Conservation (phyloP, 768 basidiomycete species). For the Lactarius sanguifluus region DNA sequence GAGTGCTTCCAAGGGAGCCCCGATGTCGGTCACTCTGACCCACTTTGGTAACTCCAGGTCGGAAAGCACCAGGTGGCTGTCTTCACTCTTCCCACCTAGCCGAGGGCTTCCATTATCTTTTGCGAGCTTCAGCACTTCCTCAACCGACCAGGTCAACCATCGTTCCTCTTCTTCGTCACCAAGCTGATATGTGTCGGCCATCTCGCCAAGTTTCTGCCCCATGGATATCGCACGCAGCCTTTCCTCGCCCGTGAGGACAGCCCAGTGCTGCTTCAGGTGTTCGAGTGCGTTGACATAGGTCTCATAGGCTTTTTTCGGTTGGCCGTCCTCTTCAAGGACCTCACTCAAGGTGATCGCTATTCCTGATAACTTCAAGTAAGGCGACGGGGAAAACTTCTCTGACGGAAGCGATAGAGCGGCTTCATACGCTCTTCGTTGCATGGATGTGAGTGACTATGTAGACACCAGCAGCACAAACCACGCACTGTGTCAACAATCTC, state of each 20-base stretch:
- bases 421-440: constrained; percentile 50
- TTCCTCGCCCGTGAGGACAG: constrained; percentile 37
- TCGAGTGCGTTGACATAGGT: constrained; percentile 33
- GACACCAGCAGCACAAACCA: constrained; percentile 7
- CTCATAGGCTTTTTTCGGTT: constrained; percentile 34
- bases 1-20: constrained; percentile 66
- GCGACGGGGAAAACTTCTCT: constrained; percentile 41
- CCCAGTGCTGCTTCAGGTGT: constrained; percentile 31
- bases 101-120: constrained; percentile 36
- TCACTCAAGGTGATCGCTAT: constrained; percentile 62
- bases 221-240: constrained; percentile 47
- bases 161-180: constrained; percentile 43
- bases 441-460: background rate
- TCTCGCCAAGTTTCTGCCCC: constrained; percentile 47
- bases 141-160: constrained; percentile 46
- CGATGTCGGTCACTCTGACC: constrained; percentile 59
- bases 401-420: constrained; percentile 48
- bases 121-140: constrained; percentile 43
- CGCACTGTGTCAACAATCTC: constrained; percentile 55
- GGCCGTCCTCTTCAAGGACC: constrained; percentile 47
- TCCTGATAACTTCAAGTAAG: constrained; percentile 66
- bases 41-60: constrained; percentile 60
- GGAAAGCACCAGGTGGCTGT: constrained; percentile 32
- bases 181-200: constrained; percentile 38
- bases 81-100: constrained; percentile 19